Base-by-base conservation (phyloP, 495 filamentous ascomycete genomes). In the Xylaria flabelliformis region DNA sequence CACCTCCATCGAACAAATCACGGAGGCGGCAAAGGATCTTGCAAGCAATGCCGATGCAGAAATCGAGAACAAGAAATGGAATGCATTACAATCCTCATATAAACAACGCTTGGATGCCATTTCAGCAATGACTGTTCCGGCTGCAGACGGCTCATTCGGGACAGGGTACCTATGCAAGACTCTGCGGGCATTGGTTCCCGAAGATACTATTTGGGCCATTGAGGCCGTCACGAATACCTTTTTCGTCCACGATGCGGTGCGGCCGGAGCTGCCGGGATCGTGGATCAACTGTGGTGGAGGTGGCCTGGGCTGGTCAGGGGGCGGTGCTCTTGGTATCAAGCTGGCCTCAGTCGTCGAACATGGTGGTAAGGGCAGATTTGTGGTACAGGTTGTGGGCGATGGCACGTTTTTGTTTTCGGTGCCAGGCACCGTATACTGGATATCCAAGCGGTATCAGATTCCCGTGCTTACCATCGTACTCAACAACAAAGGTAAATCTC, bases 261-360 rank as follows among this genome's bases (percentile, higher is more conserved):
- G 89, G 76, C 90, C 91, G 13, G 92, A 88, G 17, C 73, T 90
- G 1, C 95, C 94, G 0, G 93, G 94, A 6, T 90, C 90, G 9
- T 96, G 93, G 91, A 90, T 97, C 77, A 97, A 97, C 83, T 98
- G 95, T 79, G 95, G 95, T 17, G 95, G 95, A 42, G 95, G 95
- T 46, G 95, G 95, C 4, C 86, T 98, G 0, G 95, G 95, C 24
- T 98, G 95, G 95, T 95, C 92, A n/a, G 95, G 95, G 26, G 95
- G 95, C 56, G 95, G 88, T 68, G 89, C 93, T 2, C 81, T 97
- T 4, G 95, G 95, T 19, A 93, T 97, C 78, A 97, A 97, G 79
- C 87, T 98, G 32, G 95, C 94, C 6, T 87, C 89, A 0, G 91
- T 94, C 66, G 80, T 80, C 32, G 84, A 91, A 55, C 87, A 89